Conservation (phyloP, 345 rosid genomes). For the Ceriops zippeliana region DNA sequence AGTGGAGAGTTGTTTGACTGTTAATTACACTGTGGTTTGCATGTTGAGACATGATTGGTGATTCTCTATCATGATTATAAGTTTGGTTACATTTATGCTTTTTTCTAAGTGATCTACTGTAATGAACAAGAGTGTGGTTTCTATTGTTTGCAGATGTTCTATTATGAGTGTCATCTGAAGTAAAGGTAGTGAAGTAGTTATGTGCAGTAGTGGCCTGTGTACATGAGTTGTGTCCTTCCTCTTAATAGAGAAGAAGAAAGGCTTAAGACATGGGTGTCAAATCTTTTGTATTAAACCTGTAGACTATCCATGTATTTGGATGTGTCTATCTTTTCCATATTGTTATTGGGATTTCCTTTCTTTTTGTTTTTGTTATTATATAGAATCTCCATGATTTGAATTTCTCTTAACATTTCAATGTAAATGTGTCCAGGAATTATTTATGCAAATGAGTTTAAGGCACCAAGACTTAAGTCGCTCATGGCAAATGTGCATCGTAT, state of each 20-base stretch:
- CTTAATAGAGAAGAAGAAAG: no score
- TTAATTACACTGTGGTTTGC: no score
- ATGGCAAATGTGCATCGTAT: slow-evolving; percentile 90
- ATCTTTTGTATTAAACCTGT: no score
- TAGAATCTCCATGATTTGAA: background rate
- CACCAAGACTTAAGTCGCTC: slow-evolving; percentile 71
- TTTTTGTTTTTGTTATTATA: background rate
- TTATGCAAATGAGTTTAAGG: slow-evolving; percentile 92
- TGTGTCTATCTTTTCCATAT: background rate
- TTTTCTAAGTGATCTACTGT: background rate
- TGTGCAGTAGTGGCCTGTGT: background rate
- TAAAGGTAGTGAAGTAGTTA: background rate
- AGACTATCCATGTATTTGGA: no score
- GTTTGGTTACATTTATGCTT: background rate
- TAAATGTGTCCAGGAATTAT: slow-evolving; percentile 56
- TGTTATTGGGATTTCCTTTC: background rate
- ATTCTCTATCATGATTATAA: background rate
- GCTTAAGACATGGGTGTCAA: no score
- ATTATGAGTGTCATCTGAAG: background rate
- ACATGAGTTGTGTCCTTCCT: no score
- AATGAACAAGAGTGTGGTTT: no score
- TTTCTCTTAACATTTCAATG: slow-evolving; percentile 11
- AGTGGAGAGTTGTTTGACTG: no score
- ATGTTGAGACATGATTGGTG: background rate
- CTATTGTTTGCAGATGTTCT: background rate